phyloP scores from a whole-genome alignment of 768 basidiomycete genomes.

The Favolaschia claudopus region DNA sequence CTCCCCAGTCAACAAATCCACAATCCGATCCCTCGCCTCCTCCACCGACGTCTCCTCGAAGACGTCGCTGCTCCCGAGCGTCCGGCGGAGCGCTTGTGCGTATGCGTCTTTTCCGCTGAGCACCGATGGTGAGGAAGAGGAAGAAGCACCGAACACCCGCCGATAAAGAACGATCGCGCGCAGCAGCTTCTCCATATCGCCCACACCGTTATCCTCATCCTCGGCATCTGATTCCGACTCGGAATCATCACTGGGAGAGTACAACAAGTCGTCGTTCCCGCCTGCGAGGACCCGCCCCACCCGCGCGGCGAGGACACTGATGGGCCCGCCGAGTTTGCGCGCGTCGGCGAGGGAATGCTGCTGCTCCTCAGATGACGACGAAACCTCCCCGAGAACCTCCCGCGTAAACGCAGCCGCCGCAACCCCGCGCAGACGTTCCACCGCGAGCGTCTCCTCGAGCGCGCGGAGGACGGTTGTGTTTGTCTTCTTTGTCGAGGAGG shows the following conservation, averaged over 20 bases:
- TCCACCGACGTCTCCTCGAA: conserved; percentile 61
- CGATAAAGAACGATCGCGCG: conserved; percentile 68
- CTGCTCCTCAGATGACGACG: too few species aligned
- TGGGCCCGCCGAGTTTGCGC: conserved; percentile 66
- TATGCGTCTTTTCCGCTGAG: conserved; percentile 47
- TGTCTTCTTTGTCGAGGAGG: conserved; percentile 11
- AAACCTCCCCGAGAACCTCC: conserved; percentile 40
- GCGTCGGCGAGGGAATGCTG: conserved; percentile 63
- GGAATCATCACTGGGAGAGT: too few species aligned
- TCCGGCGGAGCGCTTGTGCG: conserved; percentile 51
- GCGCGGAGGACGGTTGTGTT: conserved; percentile 19
- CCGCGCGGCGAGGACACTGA: conserved; percentile 58
- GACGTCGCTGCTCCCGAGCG: conserved; percentile 55
- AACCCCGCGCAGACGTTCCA: conserved; percentile 58
- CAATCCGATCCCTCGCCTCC: conserved; percentile 78
- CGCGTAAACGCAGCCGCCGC: conserved; percentile 66
- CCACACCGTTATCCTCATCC: conserved; percentile 27
- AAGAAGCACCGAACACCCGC: conserved; percentile 65
- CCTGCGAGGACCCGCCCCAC: conserved; percentile 57
- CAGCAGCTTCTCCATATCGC: conserved; percentile 55
- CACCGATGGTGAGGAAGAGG: conserved; percentile 27
- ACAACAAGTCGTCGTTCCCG: too few species aligned
- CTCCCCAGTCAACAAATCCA: conserved; percentile 64
- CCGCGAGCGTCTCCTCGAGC: conserved; percentile 41
- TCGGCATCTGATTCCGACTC: conserved; percentile 20